A percentile compares a stretch with the other conserved stretches of the same genome.
These are phyloP conservation scores for Gardenia jasminoides DNA, from an alignment of 257 asterid species.

Conservation along the genomic window DNA sequence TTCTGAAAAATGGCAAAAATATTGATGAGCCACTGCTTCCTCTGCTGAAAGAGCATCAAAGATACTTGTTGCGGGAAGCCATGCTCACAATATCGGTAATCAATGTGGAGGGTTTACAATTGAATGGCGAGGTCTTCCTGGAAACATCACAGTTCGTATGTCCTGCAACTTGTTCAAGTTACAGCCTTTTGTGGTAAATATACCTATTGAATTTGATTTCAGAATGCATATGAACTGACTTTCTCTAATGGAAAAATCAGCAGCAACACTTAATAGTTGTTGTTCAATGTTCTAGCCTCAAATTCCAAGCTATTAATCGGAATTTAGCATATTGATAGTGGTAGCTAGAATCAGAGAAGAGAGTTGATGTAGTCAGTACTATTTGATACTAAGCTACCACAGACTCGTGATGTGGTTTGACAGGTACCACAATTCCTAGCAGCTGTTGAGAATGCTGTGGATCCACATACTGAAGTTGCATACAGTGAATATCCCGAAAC, in stretches of 20 bases:
- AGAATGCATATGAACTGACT: too few relatives aligned
- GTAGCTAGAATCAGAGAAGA: too few relatives aligned
- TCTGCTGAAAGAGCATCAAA: conserved; percentile 61
- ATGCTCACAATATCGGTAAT: conserved; percentile 81
- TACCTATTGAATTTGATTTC: too few relatives aligned
- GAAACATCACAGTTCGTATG: conserved; percentile 68
- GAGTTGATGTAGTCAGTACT: too few relatives aligned
- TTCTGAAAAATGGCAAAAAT: conserved; percentile 56
- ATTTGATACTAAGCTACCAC: too few relatives aligned
- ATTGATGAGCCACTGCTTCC: conserved; percentile 66
- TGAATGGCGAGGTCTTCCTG: conserved; percentile 72
- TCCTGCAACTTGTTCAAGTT: neutral
- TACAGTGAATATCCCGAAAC: conserved; percentile 50
- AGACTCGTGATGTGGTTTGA: too few relatives aligned
- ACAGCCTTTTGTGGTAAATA: too few relatives aligned
- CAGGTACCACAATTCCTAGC: conserved; percentile 77
- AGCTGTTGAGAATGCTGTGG: conserved; percentile 63
- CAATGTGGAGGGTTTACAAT: conserved; percentile 97
- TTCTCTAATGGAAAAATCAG: too few relatives aligned
- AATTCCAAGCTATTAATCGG: too few relatives aligned
- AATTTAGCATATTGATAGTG: too few relatives aligned
- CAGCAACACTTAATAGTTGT: too few relatives aligned
- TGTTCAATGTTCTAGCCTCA: too few relatives aligned
- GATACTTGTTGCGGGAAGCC: conserved; percentile 75
- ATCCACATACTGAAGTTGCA: conserved; percentile 65